phyloP scores from a whole-genome alignment of 371 early-diverging fungal species.

The Basidiobolus meristosporus region DNA sequence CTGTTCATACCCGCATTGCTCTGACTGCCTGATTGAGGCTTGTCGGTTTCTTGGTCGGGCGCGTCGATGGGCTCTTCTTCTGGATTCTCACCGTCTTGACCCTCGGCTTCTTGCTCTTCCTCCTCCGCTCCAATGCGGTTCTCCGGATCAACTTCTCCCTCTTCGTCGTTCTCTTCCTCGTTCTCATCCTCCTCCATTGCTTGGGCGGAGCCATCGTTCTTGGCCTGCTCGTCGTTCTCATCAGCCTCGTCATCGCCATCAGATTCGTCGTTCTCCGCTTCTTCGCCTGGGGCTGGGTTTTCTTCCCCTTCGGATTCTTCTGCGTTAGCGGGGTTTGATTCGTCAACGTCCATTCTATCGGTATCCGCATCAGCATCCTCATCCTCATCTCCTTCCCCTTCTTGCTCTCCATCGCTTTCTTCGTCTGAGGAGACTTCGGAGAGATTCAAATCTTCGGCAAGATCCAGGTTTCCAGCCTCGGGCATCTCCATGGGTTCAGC shows the following conservation, averaged over 20 bases:
- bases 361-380: conserved; percentile 17
- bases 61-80: conserved; percentile 6
- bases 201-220: conserved; percentile 17
- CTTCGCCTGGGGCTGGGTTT: conserved; percentile 10
- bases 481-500: conserved; percentile 19
- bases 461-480: conserved; percentile 16
- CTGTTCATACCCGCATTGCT: conserved; percentile 10
- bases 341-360: conserved; percentile 15
- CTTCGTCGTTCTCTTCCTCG: conserved; percentile 14
- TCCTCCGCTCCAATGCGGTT: conserved; percentile 4
- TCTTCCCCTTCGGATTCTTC: conserved; percentile 20
- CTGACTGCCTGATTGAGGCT: conserved; percentile 5
- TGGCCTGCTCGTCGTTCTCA: conserved; percentile 11
- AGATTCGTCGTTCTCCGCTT: conserved; percentile 14
- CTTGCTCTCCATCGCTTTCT: conserved; percentile 12
- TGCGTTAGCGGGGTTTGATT: conserved; percentile 7
- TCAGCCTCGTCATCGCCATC: conserved; percentile 14
- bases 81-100: conserved; percentile 10
- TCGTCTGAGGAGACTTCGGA: conserved; percentile 4
- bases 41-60: background rate
- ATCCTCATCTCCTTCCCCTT: conserved; percentile 14
- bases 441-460: conserved; percentile 18
- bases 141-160: conserved; percentile 8
- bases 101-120: conserved; percentile 4
- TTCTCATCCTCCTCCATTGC: conserved; percentile 16